A percentile compares a stretch with the other conserved stretches of the same genome.
phyloP scores from a whole-genome alignment of 1,284 basidiomycete genomes.

The Ceratobasidium sp. region DNA sequence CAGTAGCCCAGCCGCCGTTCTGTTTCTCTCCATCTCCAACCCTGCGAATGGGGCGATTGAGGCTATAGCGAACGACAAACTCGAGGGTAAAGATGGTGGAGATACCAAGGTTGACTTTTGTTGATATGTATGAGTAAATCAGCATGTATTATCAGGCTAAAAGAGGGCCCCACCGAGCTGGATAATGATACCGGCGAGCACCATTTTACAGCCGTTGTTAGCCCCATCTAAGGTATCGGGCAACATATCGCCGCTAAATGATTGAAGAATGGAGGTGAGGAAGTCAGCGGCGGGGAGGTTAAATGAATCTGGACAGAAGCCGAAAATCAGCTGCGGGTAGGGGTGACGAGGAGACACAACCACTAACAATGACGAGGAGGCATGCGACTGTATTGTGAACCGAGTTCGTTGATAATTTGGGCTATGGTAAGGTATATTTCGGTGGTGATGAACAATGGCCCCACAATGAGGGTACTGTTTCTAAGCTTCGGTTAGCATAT shows the following conservation, averaged over 20 bases:
- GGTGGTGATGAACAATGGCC: conserved; percentile 44
- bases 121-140: background rate
- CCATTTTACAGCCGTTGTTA: conserved; percentile 50
- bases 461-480: conserved; percentile 34
- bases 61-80: conserved; percentile 51
- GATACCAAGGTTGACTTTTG: conserved; percentile 54
- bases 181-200: conserved; percentile 53
- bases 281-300: conserved; percentile 58
- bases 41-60: conserved; percentile 46
- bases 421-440: conserved; percentile 54
- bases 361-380: conserved; percentile 51
- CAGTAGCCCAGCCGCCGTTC: conserved; percentile 18
- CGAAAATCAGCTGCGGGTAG: background rate
- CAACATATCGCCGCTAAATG: conserved; percentile 58
- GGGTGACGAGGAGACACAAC: background rate
- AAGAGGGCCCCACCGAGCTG: conserved; percentile 51
- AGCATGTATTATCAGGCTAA: background rate
- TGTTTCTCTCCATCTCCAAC: conserved; percentile 45
- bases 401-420: conserved; percentile 55
- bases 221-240: conserved; percentile 46
- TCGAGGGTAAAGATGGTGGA: conserved; percentile 53
- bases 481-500: background rate
- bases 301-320: conserved; percentile 51
- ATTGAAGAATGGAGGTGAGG: conserved; percentile 58
- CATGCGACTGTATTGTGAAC: conserved; percentile 56